phyloP scores from a whole-genome alignment of 2,329 filamentous ascomycete genomes.

The Chaetomium olivaceum region DNA sequence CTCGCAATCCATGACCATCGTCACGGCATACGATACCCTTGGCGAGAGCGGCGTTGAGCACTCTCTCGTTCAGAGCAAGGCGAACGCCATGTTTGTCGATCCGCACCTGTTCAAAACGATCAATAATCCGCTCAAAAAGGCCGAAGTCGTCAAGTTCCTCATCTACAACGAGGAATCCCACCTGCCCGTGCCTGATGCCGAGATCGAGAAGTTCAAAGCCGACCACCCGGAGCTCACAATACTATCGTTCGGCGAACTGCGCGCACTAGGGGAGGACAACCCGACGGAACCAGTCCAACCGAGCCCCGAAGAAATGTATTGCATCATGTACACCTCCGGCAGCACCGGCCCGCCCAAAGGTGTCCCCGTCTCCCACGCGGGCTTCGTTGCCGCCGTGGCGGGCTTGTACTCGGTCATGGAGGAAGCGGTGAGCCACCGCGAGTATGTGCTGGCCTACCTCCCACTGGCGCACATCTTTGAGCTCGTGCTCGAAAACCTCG shows the following conservation, averaged over 20 bases:
- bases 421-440: conserved; percentile 72
- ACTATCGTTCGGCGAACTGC: conserved; percentile 57
- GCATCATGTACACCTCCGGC: conserved; percentile 84
- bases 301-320: conserved; percentile 74
- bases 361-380: conserved; percentile 77
- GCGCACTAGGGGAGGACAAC: conserved; percentile 63
- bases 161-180: conserved; percentile 62
- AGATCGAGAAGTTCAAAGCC: conserved; percentile 58
- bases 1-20: conserved; percentile 86
- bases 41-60: conserved; percentile 82
- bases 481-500: conserved; percentile 91
- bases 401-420: conserved; percentile 79
- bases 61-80: conserved; percentile 78
- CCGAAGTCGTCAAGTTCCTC: conserved; percentile 57
- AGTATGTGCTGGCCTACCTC: conserved; percentile 84
- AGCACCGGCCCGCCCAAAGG: conserved; percentile 89
- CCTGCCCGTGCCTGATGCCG: conserved; percentile 52
- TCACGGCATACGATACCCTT: conserved; percentile 93
- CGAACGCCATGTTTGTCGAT: conserved; percentile 83
- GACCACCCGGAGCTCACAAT: conserved; percentile 56
- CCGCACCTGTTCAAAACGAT: conserved; percentile 71
- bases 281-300: conserved; percentile 71
- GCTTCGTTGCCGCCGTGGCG: conserved; percentile 78
- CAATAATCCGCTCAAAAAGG: conserved; percentile 56
- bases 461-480: conserved; percentile 96